Conservation (phyloP, 305 asterid species). For the Plantago coronopus region DNA sequence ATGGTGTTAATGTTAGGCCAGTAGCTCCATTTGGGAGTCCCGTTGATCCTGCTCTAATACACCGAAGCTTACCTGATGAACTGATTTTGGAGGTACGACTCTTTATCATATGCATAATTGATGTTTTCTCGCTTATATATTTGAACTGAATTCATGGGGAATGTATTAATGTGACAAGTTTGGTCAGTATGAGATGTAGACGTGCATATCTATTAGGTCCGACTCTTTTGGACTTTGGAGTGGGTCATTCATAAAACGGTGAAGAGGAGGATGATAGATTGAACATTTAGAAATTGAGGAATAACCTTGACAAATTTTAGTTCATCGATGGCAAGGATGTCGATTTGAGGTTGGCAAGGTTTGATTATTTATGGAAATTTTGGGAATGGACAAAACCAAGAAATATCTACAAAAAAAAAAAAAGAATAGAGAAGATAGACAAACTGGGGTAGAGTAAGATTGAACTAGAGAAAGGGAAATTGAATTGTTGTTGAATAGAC, state of each 20-base stretch:
- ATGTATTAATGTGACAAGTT: no score
- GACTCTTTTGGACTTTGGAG: no score
- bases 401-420: no score
- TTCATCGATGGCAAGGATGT: conserved; percentile 78
- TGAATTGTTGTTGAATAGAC: no score
- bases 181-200: no score
- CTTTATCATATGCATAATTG: conserved; percentile 2
- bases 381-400: no score
- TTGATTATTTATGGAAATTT: conserved; percentile 87
- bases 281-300: conserved; percentile 59
- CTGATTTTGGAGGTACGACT: conserved; percentile 69
- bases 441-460: no score
- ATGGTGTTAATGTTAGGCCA: conserved; percentile 85
- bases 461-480: no score
- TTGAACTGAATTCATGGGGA: conserved; percentile 4
- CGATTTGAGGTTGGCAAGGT: conserved; percentile 82
- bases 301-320: conserved; percentile 66
- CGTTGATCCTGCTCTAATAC: conserved; percentile 66
- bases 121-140: conserved; percentile 12
- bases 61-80: conserved; percentile 79
- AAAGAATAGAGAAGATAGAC: no score
- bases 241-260: no score
- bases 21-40: conserved; percentile 70
- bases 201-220: no score
- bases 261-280: conserved; percentile 53